Conservation (phyloP, 345 rosid species). For the Hibiscus tridactylites region DNA sequence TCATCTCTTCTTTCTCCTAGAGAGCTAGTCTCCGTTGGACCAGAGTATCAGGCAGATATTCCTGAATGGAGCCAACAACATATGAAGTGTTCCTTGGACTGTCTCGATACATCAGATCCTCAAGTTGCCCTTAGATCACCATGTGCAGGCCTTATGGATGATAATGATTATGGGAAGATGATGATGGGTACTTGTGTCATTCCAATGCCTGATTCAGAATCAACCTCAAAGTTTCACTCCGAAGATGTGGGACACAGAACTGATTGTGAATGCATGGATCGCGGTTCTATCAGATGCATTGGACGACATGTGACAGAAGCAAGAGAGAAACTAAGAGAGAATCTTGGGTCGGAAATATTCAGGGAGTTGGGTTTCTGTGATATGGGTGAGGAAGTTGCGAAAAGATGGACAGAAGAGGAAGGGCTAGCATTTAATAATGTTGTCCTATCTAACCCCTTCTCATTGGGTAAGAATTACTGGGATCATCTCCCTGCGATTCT, state of each 20-base stretch:
- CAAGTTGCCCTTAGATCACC: slow-evolving; percentile 9
- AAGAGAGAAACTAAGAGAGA: slow-evolving; percentile 34
- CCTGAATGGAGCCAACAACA: slow-evolving; percentile 31
- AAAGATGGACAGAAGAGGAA: slow-evolving; percentile 37
- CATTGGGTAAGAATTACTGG: slow-evolving; percentile 52
- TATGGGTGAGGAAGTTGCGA: slow-evolving; percentile 51
- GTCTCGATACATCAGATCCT: slow-evolving; percentile 3
- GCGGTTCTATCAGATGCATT: slow-evolving; percentile 33
- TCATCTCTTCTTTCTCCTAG: slow-evolving; percentile 24
- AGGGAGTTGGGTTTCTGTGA: slow-evolving; percentile 36
- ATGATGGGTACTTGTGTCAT: slow-evolving; percentile 46
- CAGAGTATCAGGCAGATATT: slow-evolving; percentile 48
- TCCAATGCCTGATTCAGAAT: slow-evolving; percentile 38
- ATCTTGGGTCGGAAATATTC: slow-evolving; percentile 31
- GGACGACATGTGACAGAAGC: slow-evolving; percentile 38
- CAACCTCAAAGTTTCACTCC: slow-evolving; percentile 10
- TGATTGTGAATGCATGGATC: slow-evolving; percentile 30
- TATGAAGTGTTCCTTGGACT: slow-evolving; percentile 2
- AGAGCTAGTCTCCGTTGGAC: slow-evolving; percentile 47
- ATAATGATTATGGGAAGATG: slow-evolving; percentile 17
- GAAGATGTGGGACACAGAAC: slow-evolving; percentile 12
- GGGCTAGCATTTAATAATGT: slow-evolving; percentile 24
- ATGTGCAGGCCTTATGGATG: background rate
- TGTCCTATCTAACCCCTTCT: slow-evolving; percentile 33
- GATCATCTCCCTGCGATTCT: slow-evolving; percentile 38